Percentiles rank a stretch among this genome's conserved stretches.
Evolutionary conservation across 306 rosid genomes (phyloP).

Genomic region (Citrullus colocynthis): DNA sequence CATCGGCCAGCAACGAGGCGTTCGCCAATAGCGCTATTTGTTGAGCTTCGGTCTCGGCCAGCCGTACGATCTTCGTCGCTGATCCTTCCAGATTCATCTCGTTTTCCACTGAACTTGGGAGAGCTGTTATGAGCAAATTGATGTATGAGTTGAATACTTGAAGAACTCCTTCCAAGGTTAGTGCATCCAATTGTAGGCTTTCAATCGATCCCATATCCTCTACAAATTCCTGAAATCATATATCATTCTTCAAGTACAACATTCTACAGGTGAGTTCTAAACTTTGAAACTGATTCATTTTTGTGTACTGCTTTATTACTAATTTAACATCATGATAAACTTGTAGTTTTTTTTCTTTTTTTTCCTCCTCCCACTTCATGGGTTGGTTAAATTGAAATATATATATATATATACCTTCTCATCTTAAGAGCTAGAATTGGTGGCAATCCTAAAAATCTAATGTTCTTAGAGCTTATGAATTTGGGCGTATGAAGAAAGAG

Average conservation of each 20-base stretch:
- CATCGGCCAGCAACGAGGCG: constrained; percentile 69
- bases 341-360: too few relatives aligned
- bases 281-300: too few relatives aligned
- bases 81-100: constrained; percentile 47
- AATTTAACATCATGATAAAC: too few relatives aligned
- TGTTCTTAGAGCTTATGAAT: too few relatives aligned
- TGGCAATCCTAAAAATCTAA: too few relatives aligned
- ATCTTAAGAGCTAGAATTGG: too few relatives aligned
- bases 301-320: too few relatives aligned
- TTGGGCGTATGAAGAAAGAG: too few relatives aligned
- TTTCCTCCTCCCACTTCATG: too few relatives aligned
- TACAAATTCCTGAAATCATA: constrained; percentile 50
- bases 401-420: too few relatives aligned
- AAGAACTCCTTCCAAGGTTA: constrained; percentile 59
- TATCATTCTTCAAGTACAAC: neutral
- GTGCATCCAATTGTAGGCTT: constrained; percentile 51
- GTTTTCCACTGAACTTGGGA: constrained; percentile 63
- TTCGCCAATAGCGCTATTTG: constrained; percentile 69
- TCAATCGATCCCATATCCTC: constrained; percentile 71
- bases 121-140: constrained; percentile 52
- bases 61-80: constrained; percentile 48
- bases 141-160: constrained; percentile 51
- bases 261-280: too few relatives aligned
- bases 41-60: constrained; percentile 77
- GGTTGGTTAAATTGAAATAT: too few relatives aligned